Conservation (phyloP, 352 stramenopile genomes). For the Globisporangium canariense region DNA sequence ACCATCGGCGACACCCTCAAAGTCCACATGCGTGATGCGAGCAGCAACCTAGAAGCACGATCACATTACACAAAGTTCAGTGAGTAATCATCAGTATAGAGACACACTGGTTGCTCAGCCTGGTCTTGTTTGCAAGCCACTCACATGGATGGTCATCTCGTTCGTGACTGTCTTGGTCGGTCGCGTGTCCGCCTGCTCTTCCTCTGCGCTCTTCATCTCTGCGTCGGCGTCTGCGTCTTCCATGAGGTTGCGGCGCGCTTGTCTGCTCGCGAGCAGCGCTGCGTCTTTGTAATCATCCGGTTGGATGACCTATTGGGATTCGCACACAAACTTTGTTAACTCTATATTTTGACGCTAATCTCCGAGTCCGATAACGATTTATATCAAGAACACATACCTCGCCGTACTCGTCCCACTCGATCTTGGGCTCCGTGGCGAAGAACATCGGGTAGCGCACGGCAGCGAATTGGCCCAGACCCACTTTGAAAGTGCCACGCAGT, state of each 20-base stretch:
- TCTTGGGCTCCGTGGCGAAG: slow-evolving; percentile 79
- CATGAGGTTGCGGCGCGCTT: slow-evolving; percentile 58
- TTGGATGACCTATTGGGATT: slow-evolving; percentile 47
- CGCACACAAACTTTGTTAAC: neutral
- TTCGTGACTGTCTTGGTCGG: slow-evolving; percentile 82
- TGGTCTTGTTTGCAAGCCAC: neutral
- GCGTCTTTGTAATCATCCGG: slow-evolving; percentile 83
- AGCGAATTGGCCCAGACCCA: slow-evolving; percentile 80
- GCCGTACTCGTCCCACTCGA: slow-evolving; percentile 89
- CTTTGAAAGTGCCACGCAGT: slow-evolving; percentile 83
- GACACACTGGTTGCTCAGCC: neutral
- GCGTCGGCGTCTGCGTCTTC: slow-evolving; percentile 59
- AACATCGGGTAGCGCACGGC: slow-evolving; percentile 87
- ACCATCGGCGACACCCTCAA: slow-evolving; percentile 80
- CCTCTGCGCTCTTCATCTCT: slow-evolving; percentile 68
- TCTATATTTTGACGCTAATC: neutral
- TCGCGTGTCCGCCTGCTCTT: slow-evolving; percentile 59
- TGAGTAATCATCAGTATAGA: neutral
- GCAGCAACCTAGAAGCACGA: slow-evolving; percentile 46
- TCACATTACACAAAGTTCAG: neutral
- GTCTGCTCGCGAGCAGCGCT: slow-evolving; percentile 55
- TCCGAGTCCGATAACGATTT: neutral
- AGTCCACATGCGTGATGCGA: slow-evolving; percentile 80
- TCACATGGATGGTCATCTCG: slow-evolving; percentile 58
- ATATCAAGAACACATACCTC: slow-evolving; percentile 34